A percentile compares a stretch with the other conserved stretches of the same genome.
Conservation (phyloP, 805 yeast genomes). For the Candida maesae region DNA sequence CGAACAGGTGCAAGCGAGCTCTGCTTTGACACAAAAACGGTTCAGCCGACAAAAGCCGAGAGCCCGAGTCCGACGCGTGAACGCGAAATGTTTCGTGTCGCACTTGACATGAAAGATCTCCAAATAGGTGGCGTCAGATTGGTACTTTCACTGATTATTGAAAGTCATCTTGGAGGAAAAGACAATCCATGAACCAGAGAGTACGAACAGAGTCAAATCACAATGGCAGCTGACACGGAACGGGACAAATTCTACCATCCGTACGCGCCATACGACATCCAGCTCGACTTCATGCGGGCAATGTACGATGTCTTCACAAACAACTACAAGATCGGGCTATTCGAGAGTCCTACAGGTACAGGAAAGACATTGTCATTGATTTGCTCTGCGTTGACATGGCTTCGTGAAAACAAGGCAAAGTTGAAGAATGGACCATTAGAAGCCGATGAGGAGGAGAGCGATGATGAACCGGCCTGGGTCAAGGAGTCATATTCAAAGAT, state of each 20-base stretch:
- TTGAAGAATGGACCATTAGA: neutral
- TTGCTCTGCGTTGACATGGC: slow-evolving; percentile 83
- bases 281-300: slow-evolving; percentile 67
- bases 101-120: no score
- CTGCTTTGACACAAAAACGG: slow-evolving; percentile 4
- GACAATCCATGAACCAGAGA: neutral
- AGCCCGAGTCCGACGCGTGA: neutral
- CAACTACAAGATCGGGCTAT: slow-evolving; percentile 64
- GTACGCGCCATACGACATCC: slow-evolving; percentile 75
- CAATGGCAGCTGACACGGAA: slow-evolving; percentile 11
- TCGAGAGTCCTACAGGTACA: slow-evolving; percentile 94
- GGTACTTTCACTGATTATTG: no score
- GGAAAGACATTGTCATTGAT: slow-evolving; percentile 88
- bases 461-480: slow-evolving; percentile 73
- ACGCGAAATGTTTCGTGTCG: slow-evolving; percentile 4
- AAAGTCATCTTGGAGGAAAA: no score
- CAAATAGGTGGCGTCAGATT: no score
- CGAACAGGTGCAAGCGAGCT: no score
- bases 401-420: slow-evolving; percentile 42
- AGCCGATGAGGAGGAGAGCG: slow-evolving; percentile 32
- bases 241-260: slow-evolving; percentile 61
- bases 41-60: neutral
- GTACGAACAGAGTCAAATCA: neutral
- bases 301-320: slow-evolving; percentile 60
- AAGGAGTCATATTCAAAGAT: slow-evolving; percentile 35